phyloP scores from a whole-genome alignment of 78 protist genomes.

The Reticulomyxa filosa region DNA sequence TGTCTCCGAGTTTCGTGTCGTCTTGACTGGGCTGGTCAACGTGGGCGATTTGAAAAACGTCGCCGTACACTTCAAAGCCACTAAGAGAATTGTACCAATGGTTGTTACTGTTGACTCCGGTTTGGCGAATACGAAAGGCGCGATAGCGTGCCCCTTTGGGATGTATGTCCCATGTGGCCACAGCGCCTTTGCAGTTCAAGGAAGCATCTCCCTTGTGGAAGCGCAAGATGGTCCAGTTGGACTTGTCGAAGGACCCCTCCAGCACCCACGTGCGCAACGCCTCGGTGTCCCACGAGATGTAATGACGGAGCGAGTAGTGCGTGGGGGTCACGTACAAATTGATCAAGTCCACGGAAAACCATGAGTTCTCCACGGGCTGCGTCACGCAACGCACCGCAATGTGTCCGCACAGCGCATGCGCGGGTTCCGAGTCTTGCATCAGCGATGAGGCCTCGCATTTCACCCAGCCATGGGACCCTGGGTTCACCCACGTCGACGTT shows the following conservation, averaged over 20 bases:
- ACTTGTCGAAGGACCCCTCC: not conserved
- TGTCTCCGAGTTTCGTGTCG: no score
- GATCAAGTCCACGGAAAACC: not conserved
- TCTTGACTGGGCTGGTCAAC: no score
- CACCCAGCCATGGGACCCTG: not conserved
- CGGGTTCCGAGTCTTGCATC: not conserved
- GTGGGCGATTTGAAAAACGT: no score
- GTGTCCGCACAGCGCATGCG: no score
- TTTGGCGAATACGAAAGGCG: not conserved
- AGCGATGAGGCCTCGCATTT: not conserved
- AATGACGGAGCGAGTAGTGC: constrained; percentile 2
- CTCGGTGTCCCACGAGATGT: not conserved
- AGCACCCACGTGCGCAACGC: not conserved
- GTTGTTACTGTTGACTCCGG: not conserved
- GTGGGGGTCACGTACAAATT: not conserved
- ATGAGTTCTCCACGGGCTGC: not conserved
- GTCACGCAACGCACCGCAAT: no score
- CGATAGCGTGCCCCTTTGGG: no score
- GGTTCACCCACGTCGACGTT: not conserved
- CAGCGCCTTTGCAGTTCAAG: not conserved
- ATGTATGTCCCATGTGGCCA: not conserved
- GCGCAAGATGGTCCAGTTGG: not conserved
- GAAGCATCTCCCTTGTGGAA: not conserved
- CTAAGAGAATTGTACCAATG: not conserved
- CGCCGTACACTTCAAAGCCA: not conserved